phyloP scores from a whole-genome alignment of 148 eudicot species.

The Chenopodium quinoa region DNA sequence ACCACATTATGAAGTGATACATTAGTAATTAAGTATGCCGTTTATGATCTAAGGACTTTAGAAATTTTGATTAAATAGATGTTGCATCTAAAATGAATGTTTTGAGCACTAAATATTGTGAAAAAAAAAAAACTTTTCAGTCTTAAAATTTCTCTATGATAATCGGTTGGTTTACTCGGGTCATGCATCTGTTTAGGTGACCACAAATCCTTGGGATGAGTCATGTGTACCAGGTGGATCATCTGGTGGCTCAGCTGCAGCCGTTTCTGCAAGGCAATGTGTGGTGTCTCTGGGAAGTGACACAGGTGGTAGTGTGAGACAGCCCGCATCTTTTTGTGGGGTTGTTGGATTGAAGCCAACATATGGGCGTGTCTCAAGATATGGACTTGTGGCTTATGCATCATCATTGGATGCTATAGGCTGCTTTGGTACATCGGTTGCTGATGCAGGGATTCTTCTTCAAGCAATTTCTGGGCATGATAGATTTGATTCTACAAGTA shows the following conservation, averaged over 20 bases:
- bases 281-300: constrained; percentile 93
- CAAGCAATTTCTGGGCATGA: constrained; percentile 85
- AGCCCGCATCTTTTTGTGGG: constrained; percentile 98
- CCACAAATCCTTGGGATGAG: constrained; percentile 97
- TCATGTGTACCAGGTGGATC: constrained; percentile 98
- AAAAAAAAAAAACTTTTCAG: background rate
- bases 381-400: constrained; percentile 98
- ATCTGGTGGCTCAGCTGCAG: constrained; percentile 98
- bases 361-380: constrained; percentile 97
- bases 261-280: constrained; percentile 98
- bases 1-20: background rate
- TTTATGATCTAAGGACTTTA: constrained; percentile 8
- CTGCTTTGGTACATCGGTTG: constrained; percentile 95
- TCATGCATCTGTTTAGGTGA: constrained; percentile 86
- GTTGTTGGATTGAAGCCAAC: constrained; percentile 99
- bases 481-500: constrained; percentile 87
- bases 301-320: constrained; percentile 99
- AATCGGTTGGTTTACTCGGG: constrained; percentile 73
- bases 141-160: constrained; percentile 34
- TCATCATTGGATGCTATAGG: constrained; percentile 96
- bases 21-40: background rate
- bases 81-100: background rate
- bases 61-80: background rate
- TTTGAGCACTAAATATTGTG: constrained; percentile 3
- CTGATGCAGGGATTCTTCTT: constrained; percentile 90